Percentiles rank a stretch among this genome's conserved stretches.
phyloP scores from a whole-genome alignment of 1,139 yeast genomes.

The Sugiyamaella sp. region DNA sequence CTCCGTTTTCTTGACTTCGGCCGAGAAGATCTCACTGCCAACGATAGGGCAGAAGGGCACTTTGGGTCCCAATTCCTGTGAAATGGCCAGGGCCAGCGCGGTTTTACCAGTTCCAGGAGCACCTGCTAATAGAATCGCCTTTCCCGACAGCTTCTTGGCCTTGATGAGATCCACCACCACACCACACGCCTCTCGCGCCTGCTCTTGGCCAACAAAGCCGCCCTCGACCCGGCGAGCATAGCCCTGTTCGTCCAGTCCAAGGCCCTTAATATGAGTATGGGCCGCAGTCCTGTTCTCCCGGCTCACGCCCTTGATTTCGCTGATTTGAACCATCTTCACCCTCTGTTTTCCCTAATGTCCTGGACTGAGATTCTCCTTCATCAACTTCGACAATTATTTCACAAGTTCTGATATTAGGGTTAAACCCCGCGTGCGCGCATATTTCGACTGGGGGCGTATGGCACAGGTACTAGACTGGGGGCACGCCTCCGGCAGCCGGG shows the following conservation, averaged over 20 bases:
- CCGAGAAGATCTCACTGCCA: slow-evolving; percentile 93
- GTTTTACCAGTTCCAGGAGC: slow-evolving; percentile 99
- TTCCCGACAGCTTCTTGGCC: slow-evolving; percentile 91
- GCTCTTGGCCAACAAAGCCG: slow-evolving; percentile 93
- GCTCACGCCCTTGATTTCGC: slow-evolving; percentile 70
- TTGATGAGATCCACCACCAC: slow-evolving; percentile 91
- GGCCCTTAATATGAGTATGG: slow-evolving; percentile 94
- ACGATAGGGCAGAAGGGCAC: slow-evolving; percentile 98
- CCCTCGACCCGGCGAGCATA: slow-evolving; percentile 83
- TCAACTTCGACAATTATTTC: not conserved
- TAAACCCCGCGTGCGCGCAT: no score
- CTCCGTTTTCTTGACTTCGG: slow-evolving; percentile 96
- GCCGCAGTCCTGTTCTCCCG: slow-evolving; percentile 89
- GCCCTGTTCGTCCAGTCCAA: slow-evolving; percentile 92
- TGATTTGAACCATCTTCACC: slow-evolving; percentile 71
- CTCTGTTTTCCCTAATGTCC: not conserved
- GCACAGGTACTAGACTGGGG: not conserved
- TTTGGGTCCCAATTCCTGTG: slow-evolving; percentile 97
- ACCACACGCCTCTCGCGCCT: slow-evolving; percentile 98
- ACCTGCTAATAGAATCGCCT: slow-evolving; percentile 94
- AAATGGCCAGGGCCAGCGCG: slow-evolving; percentile 91
- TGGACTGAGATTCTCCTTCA: no score
- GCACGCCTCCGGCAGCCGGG: slow-evolving; percentile 1
- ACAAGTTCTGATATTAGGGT: not conserved
- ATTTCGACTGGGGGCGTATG: no score